These are phyloP conservation scores for Phytophthora gonapodyides DNA, from an alignment of 352 stramenopile genomes.

Conservation along the genomic window DNA sequence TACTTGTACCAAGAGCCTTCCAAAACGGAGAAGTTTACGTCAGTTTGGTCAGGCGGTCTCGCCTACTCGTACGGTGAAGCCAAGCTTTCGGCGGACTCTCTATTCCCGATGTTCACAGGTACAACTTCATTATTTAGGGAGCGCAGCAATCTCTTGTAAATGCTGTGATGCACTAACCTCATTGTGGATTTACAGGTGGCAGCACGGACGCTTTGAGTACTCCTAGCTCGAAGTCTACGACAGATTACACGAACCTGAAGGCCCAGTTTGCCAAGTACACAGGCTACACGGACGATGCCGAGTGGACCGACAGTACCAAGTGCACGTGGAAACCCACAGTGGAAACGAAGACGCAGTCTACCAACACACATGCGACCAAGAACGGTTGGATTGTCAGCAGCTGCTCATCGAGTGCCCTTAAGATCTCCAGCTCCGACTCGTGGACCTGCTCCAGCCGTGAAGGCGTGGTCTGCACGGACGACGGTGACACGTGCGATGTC, in stretches of 20 bases:
- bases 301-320: slow-evolving; percentile 60
- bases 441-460: slow-evolving; percentile 77
- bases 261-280: slow-evolving; percentile 66
- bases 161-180: slow-evolving; percentile 12
- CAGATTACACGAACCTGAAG: slow-evolving; percentile 81
- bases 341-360: slow-evolving; percentile 57
- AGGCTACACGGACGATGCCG: slow-evolving; percentile 53
- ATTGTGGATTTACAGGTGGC: slow-evolving; percentile 41
- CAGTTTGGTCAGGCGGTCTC: slow-evolving; percentile 83
- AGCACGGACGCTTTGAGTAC: slow-evolving; percentile 64
- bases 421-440: slow-evolving; percentile 61
- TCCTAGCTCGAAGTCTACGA: slow-evolving; percentile 60
- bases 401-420: slow-evolving; percentile 56
- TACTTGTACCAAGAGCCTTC: slow-evolving; percentile 79
- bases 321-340: slow-evolving; percentile 69
- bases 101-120: slow-evolving; percentile 87
- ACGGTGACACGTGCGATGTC: slow-evolving; percentile 74
- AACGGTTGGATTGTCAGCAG: slow-evolving; percentile 72
- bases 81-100: slow-evolving; percentile 64
- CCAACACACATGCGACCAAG: slow-evolving; percentile 57
- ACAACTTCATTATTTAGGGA: slow-evolving; percentile 1
- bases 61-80: slow-evolving; percentile 89
- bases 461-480: slow-evolving; percentile 68
- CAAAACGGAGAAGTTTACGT: slow-evolving; percentile 67
- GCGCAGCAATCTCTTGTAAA: not conserved